Conservation (phyloP, 176 grass and related monocot genomes). For the Luzula sylvatica region DNA sequence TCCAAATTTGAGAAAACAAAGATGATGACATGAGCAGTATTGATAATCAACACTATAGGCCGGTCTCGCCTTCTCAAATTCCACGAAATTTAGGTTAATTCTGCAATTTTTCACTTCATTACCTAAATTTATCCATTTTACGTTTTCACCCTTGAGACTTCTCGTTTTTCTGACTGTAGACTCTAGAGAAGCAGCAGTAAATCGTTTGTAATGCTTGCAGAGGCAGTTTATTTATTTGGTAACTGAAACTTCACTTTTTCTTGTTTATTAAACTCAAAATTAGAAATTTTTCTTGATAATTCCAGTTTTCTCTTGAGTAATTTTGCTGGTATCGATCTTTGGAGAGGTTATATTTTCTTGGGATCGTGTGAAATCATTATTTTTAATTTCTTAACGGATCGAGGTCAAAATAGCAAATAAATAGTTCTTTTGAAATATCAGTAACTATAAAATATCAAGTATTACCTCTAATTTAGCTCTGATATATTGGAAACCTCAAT, state of each 20-base stretch:
- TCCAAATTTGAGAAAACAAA: background rate
- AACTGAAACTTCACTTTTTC: background rate
- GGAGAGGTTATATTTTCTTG: slow-evolving; percentile 47
- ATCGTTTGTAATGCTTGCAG: slow-evolving; percentile 54
- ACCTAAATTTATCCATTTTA: background rate
- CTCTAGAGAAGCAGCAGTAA: slow-evolving; percentile 85
- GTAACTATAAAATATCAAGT: no score
- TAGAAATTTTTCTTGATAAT: slow-evolving; percentile 8
- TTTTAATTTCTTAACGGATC: slow-evolving; percentile 5
- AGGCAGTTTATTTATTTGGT: slow-evolving; percentile 25
- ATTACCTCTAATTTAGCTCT: no score
- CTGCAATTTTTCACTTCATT: background rate
- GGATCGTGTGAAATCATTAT: background rate
- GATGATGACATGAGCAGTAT: slow-evolving; percentile 84
- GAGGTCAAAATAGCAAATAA: no score
- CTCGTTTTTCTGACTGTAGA: slow-evolving; percentile 23
- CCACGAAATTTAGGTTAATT: slow-evolving; percentile 57
- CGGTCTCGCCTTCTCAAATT: slow-evolving; percentile 90
- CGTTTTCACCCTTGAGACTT: background rate
- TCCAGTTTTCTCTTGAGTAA: slow-evolving; percentile 69
- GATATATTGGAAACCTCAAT: no score
- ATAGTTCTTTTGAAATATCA: no score
- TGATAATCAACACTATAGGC: slow-evolving; percentile 85
- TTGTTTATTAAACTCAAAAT: background rate
- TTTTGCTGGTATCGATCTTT: slow-evolving; percentile 68